These are phyloP conservation scores for Lasiodiplodia gonubiensis DNA, from an alignment of 2,329 filamentous ascomycete species.

Conservation along the genomic window DNA sequence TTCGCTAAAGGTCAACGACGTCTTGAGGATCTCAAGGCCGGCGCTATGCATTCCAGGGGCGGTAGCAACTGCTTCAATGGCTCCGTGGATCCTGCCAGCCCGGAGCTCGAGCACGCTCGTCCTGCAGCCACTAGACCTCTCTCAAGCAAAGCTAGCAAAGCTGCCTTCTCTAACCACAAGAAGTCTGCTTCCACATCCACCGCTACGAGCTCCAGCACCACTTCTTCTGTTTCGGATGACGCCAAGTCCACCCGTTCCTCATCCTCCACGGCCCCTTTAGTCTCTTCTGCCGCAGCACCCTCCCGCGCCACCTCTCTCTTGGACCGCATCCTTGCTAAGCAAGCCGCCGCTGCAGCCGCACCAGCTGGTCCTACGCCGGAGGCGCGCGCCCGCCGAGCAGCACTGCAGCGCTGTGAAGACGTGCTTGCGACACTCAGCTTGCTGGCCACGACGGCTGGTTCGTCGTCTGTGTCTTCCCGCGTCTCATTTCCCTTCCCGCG, in stretches of 20 bases:
- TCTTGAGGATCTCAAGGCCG: conserved; percentile 71
- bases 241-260: conserved; percentile 14
- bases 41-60: conserved; percentile 48
- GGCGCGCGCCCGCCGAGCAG: conserved; percentile 53
- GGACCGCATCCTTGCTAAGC: conserved; percentile 58
- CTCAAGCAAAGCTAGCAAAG: conserved; percentile 19
- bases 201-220: neutral
- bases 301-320: conserved; percentile 54
- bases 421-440: conserved; percentile 51
- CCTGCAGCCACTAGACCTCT: conserved; percentile 4
- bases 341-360: conserved; percentile 46
- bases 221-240: conserved; percentile 13
- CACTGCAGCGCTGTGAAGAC: conserved; percentile 55
- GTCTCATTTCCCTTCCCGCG: conserved; percentile 53
- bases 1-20: conserved; percentile 71
- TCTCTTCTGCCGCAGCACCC: conserved; percentile 34
- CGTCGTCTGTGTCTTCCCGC: conserved; percentile 33
- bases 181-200: conserved; percentile 6
- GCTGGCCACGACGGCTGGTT: conserved; percentile 41
- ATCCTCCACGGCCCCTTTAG: conserved; percentile 33
- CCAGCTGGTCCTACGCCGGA: conserved; percentile 49
- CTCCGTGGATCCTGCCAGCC: neutral
- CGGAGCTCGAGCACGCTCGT: conserved; percentile 1
- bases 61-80: conserved; percentile 1
- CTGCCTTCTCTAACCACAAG: conserved; percentile 5